Conservation (phyloP, 345 rosid species). For the Erysimum cheiranthoides region DNA sequence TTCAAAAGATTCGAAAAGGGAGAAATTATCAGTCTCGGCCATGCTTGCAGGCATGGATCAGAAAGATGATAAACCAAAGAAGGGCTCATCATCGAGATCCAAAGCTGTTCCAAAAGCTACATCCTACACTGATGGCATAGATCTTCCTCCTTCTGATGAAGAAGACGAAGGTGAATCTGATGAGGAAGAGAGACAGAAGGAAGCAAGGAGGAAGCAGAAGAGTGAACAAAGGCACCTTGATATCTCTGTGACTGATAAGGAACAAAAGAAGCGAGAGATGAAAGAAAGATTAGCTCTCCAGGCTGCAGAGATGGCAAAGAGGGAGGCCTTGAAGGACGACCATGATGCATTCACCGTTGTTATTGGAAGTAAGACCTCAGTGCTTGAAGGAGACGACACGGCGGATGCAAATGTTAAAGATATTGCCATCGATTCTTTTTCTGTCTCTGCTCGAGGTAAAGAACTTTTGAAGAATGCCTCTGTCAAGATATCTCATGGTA, state of each 20-base stretch:
- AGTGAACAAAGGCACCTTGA: conserved; percentile 61
- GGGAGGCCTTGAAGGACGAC: conserved; percentile 89
- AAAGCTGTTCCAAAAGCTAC: conserved; percentile 57
- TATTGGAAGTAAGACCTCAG: conserved; percentile 82
- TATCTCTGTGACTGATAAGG: conserved; percentile 67
- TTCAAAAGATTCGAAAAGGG: conserved; percentile 63
- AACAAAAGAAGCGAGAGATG: conserved; percentile 79
- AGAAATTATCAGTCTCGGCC: conserved; percentile 75
- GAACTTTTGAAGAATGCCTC: conserved; percentile 87
- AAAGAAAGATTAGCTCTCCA: conserved; percentile 66
- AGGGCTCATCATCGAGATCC: conserved; percentile 66
- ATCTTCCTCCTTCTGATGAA: conserved; percentile 91
- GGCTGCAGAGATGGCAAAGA: conserved; percentile 63
- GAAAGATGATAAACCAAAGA: conserved; percentile 76
- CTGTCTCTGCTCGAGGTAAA: conserved; percentile 93
- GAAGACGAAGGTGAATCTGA: conserved; percentile 65
- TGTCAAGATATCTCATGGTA: conserved; percentile 93
- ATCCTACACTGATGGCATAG: conserved; percentile 80
- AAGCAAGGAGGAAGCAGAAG: conserved; percentile 59
- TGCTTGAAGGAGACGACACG: conserved; percentile 88
- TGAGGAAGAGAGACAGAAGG: conserved; percentile 55
- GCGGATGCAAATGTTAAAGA: conserved; percentile 94
- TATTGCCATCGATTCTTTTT: conserved; percentile 80
- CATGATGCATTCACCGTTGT: conserved; percentile 96
- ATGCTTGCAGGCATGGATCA: conserved; percentile 89